Base-by-base conservation (phyloP, 1,284 basidiomycete species). In the Apiotrichum brassicae region DNA sequence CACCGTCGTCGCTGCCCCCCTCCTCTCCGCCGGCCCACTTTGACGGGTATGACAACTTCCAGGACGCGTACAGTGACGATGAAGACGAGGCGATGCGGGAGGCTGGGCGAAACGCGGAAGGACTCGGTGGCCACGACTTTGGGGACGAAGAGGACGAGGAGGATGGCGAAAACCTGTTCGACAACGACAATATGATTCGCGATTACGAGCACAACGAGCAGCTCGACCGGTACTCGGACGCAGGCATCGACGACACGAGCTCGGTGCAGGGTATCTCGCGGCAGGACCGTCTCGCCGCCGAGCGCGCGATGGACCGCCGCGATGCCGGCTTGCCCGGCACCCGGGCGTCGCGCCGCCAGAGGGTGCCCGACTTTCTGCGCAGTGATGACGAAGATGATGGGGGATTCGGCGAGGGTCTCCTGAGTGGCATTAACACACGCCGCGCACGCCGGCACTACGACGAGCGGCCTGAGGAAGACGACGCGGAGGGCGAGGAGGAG, bases 221-320 rank as follows among this genome's bases (percentile, higher is more conserved):
- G 5, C 81, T 97, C 5, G 95, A 99, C 73, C 78, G 74, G 28
- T 99, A 98, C 75, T 92, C 90, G 5, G 82, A 86, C 51, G 81
- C 81, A 25, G 94, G 82, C 46, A 79, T 99, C 50, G 83, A 97
- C 65, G 94, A 98, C 65, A 83, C 86, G 37, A 81, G 82, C 19
- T 83, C 87, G 7, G 76, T 84, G 43, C 84, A 82, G 28, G 85
- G 82, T 40, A 73, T 95, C 66, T 82, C 86, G 36, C 80, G 80
- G 20, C 82, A 77, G 14, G 82, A 83, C 37, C 82, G 94, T 58
- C 83, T 86, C 37, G 84, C 83, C 1, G 95, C 90, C 20, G 95
- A 99, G 72, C 77, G 80, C 35, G 82, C 81, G 60, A 95, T 98
- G 93, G 81, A 81, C 26, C 81, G 86, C 57, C 83, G 95, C 43